A percentile compares a stretch with the other conserved stretches of the same genome.
phyloP scores from a whole-genome alignment of 768 basidiomycete genomes.

The Xerocomellus amylosporus region DNA sequence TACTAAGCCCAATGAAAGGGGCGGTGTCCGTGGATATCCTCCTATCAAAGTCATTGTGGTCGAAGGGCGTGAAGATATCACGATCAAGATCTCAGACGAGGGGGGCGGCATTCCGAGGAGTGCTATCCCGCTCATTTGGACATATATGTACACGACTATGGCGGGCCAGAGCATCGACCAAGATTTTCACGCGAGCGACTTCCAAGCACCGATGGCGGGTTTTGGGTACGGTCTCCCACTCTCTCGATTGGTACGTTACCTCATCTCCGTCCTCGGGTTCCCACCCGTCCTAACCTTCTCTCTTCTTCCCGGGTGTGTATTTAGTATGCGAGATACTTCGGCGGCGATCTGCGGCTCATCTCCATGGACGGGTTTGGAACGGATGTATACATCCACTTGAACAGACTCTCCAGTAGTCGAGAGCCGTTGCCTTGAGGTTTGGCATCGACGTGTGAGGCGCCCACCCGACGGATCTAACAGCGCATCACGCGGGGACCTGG shows the following conservation, averaged over 20 bases:
- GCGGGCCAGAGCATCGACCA: slow-evolving; percentile 66
- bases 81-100: slow-evolving; percentile 98
- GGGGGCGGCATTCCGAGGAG: slow-evolving; percentile 85
- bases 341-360: slow-evolving; percentile 88
- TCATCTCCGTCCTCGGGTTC: slow-evolving; percentile 68
- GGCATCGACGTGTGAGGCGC: background rate
- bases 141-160: slow-evolving; percentile 96
- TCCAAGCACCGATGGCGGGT: slow-evolving; percentile 98
- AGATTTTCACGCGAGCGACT: slow-evolving; percentile 78
- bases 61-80: slow-evolving; percentile 96
- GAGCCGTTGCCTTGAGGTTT: slow-evolving; percentile 23
- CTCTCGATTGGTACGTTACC: slow-evolving; percentile 71
- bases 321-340: slow-evolving; percentile 93
- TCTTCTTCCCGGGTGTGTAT: background rate
- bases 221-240: slow-evolving; percentile 94
- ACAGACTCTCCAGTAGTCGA: slow-evolving; percentile 63
- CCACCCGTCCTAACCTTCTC: background rate
- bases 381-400: slow-evolving; percentile 91
- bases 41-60: slow-evolving; percentile 62
- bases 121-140: slow-evolving; percentile 95
- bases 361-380: slow-evolving; percentile 99
- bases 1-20: background rate
- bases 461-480: background rate
- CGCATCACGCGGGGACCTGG: background rate
- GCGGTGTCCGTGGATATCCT: slow-evolving; percentile 17